phyloP scores from a whole-genome alignment of 1,284 basidiomycete species.

The Ceratobasidium sp. region DNA sequence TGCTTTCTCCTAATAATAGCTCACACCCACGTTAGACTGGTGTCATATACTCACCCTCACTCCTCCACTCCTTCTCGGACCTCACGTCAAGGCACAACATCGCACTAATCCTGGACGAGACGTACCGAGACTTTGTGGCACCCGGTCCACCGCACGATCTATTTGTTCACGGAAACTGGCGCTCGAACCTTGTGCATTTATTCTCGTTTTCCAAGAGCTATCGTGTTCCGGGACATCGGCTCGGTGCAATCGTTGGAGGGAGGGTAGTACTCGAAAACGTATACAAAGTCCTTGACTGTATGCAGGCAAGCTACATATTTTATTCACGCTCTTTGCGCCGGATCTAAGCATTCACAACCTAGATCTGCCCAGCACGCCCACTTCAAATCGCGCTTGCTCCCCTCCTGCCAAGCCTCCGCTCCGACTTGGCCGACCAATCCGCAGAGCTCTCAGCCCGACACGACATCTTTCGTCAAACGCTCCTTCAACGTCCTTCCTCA shows the following conservation, averaged over 20 bases:
- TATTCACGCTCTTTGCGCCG: slow-evolving; percentile 31
- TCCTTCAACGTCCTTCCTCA: slow-evolving; percentile 57
- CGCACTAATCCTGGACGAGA: slow-evolving; percentile 89
- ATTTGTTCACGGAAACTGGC: slow-evolving; percentile 67
- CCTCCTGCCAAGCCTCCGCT: slow-evolving; percentile 67
- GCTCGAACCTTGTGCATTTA: slow-evolving; percentile 74
- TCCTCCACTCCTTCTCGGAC: slow-evolving; percentile 73
- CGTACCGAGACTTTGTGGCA: slow-evolving; percentile 86
- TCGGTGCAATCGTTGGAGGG: slow-evolving; percentile 81
- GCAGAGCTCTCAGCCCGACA: slow-evolving; percentile 70
- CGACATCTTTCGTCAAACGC: slow-evolving; percentile 66
- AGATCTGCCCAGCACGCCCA: slow-evolving; percentile 82
- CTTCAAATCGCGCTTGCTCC: slow-evolving; percentile 76
- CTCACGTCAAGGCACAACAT: slow-evolving; percentile 72
- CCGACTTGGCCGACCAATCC: slow-evolving; percentile 68
- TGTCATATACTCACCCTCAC: slow-evolving; percentile 72
- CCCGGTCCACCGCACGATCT: slow-evolving; percentile 68
- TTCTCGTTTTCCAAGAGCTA: slow-evolving; percentile 89
- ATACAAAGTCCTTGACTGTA: slow-evolving; percentile 78
- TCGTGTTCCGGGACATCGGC: slow-evolving; percentile 85
- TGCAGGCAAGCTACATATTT: slow-evolving; percentile 62
- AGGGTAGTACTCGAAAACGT: slow-evolving; percentile 69
- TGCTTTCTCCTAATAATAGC: not conserved
- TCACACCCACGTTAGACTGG: slow-evolving; percentile 74
- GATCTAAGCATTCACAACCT: slow-evolving; percentile 50